phyloP scores from a whole-genome alignment of 2,329 filamentous ascomycete species.

The Venturia oleaginea region DNA sequence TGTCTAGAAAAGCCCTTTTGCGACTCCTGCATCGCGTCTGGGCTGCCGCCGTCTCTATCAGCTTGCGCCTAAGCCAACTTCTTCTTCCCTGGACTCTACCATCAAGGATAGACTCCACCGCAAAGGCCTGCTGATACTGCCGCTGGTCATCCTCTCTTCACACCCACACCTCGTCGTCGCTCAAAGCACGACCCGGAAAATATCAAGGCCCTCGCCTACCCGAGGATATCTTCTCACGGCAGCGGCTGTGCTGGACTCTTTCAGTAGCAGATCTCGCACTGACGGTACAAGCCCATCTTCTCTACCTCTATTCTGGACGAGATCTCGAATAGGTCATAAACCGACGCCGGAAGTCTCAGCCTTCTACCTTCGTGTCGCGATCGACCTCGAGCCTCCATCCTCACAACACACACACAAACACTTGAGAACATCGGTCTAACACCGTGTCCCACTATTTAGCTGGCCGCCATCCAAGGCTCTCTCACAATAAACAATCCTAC shows the following conservation, averaged over 20 bases:
- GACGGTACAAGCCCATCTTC: constrained; percentile 11
- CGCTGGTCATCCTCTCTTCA: not conserved
- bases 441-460: constrained; percentile 10
- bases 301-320: constrained; percentile 9
- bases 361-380: constrained; percentile 7
- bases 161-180: constrained; percentile 1
- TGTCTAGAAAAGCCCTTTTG: not conserved
- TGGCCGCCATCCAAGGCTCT: not conserved
- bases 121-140: not conserved
- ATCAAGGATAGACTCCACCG: not conserved
- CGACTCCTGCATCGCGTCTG: not conserved
- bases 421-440: constrained; percentile 8
- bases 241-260: constrained; percentile 12
- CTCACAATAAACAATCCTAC: constrained; percentile 6
- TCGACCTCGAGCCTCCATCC: constrained; percentile 8
- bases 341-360: constrained; percentile 5
- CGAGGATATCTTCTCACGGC: not conserved
- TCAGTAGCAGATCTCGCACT: constrained; percentile 13
- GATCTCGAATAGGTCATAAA: not conserved
- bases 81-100: not conserved
- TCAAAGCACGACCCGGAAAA: not conserved
- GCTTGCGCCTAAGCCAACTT: not conserved
- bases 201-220: not conserved
- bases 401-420: constrained; percentile 1
- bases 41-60: constrained; percentile 3